Base-by-base conservation (phyloP, 371 early-diverging fungal species). In the Batkoa obscura region DNA sequence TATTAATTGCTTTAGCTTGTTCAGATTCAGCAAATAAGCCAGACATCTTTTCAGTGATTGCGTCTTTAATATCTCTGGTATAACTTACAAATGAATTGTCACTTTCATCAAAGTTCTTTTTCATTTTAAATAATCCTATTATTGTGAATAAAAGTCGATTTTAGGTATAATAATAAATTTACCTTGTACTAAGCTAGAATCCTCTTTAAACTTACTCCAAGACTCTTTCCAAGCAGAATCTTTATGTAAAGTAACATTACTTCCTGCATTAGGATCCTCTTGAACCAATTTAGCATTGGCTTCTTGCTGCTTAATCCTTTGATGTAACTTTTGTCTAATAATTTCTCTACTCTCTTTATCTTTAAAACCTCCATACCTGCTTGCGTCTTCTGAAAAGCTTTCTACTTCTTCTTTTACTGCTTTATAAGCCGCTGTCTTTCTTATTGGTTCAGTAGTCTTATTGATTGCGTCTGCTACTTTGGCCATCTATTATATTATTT, bases 181-280 rank as follows among this genome's bases (percentile, higher is more conserved):
- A 74, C 83, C 78, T 68, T 87, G 88, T 67, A 87, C 80, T 33
- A 97, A 66, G 36, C 90, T 80, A 71, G 74, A 88, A 55, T 79
- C 82, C 49, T 90, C 90, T 72, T 89, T 88, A 68, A 94, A 92
- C 55, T 83, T 84, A 43, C 72, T 74, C 95, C 95, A 94, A 63
- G 83, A 76, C 68, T 86, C 87, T 63, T 84, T 83, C 89, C 91
- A 88, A 58, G 78, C 80, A 38, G 90, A 81, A 60, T 88, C 84
- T 69, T 91, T 86, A 69, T 92, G 93, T 55, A 91, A 59, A 3
- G 92, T 91, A 58, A 97, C 78, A 39, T 79, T 75, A 33, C 76
- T 73, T 55, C 92, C 92, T 45, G 96, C 95, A n/a, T 75, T 73
- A 50, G 72, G 67, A 55, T 77, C 66, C 52, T 73, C 74, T 39